These are phyloP conservation scores for Rutstroemia sp. DNA, from an alignment of 2,329 filamentous ascomycete species.

Conservation along the genomic window DNA sequence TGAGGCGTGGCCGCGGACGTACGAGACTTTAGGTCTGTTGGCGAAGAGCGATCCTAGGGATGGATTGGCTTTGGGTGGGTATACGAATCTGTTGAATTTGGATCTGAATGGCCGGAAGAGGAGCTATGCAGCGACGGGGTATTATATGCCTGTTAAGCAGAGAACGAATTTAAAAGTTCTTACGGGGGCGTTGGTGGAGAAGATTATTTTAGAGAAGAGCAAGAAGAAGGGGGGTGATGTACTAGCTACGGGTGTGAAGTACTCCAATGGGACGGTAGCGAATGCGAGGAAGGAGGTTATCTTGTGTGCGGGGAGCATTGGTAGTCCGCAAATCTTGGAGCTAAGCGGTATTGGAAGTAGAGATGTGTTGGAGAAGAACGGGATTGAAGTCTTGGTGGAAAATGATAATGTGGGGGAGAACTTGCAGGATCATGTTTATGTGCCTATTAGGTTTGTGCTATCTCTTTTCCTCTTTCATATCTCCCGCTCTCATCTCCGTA, in stretches of 20 bases:
- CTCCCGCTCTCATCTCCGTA: background rate
- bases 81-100: constrained; percentile 40
- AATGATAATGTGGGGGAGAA: constrained; percentile 19
- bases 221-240: background rate
- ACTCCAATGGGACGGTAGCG: constrained; percentile 16
- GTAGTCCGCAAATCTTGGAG: constrained; percentile 28
- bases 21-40: background rate
- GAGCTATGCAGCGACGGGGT: constrained; percentile 18
- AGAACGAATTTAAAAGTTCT: constrained; percentile 65
- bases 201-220: constrained; percentile 36
- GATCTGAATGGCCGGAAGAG: constrained; percentile 9
- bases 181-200: constrained; percentile 77
- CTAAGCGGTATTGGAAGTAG: constrained; percentile 27
- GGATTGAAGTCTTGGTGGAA: constrained; percentile 14
- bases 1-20: background rate
- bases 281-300: constrained; percentile 24
- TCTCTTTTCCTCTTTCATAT: background rate
- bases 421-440: constrained; percentile 1
- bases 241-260: background rate
- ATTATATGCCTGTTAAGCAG: constrained; percentile 11
- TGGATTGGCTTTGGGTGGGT: background rate
- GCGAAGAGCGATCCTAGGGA: background rate
- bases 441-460: background rate
- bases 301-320: constrained; percentile 20
- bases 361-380: constrained; percentile 11